phyloP scores from a whole-genome alignment of 2,329 filamentous ascomycete genomes.

The Aspergillus intermedius region DNA sequence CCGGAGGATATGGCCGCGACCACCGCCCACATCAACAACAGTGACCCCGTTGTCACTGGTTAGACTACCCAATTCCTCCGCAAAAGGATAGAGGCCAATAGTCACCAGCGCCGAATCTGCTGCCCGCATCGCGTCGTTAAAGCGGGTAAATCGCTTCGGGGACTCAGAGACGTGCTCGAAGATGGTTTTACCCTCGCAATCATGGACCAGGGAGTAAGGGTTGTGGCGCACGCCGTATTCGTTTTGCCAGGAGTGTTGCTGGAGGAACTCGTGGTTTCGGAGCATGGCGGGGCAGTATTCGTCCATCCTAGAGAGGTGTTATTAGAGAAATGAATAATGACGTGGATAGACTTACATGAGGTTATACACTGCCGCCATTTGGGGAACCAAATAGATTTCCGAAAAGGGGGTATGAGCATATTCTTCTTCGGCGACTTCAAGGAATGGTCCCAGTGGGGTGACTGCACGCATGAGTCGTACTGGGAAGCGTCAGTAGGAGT shows the following conservation, averaged over 20 bases:
- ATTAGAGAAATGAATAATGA: not conserved
- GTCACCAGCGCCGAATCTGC: conserved; percentile 8
- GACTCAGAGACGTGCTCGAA: conserved; percentile 11
- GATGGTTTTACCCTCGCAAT: conserved; percentile 12
- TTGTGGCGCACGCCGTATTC: conserved; percentile 9
- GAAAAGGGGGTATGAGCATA: conserved; percentile 17
- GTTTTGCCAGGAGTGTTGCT: conserved; percentile 11
- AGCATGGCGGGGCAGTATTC: conserved; percentile 8
- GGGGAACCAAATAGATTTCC: conserved; percentile 10
- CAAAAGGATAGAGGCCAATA: conserved; percentile 17
- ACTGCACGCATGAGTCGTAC: conserved; percentile 16
- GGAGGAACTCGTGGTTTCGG: conserved; percentile 11
- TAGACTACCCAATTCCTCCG: conserved; percentile 7
- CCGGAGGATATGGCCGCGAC: conserved; percentile 11
- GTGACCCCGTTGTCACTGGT: conserved; percentile 9
- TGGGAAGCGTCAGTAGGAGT: not conserved
- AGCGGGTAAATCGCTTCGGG: conserved; percentile 6
- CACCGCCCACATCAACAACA: conserved; percentile 17
- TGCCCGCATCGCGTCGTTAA: conserved; percentile 16
- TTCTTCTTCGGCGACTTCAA: conserved; percentile 10
- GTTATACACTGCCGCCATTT: conserved; percentile 9
- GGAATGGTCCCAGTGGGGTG: conserved; percentile 13
- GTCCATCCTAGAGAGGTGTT: conserved; percentile 3
- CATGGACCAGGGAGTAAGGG: conserved; percentile 11
- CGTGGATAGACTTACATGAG: conserved; percentile 4